Evolutionary conservation across 352 stramenopile genomes (phyloP), one percentile per base, ranked within the genome.

Genomic region (Phytopythium kandeliae): DNA sequence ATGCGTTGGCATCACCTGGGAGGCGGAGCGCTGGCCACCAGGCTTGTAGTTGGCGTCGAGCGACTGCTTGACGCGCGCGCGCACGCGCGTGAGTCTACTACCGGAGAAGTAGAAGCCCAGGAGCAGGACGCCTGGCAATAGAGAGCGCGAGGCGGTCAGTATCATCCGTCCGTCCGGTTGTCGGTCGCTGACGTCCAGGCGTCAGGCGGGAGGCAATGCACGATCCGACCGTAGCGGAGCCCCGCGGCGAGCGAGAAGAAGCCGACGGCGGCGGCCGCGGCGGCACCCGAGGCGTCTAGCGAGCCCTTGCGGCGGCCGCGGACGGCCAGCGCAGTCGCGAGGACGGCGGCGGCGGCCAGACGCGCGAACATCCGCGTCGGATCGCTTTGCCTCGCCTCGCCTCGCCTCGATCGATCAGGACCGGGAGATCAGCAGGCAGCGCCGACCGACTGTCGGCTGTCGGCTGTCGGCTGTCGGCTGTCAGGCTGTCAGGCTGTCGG

Each of bases 21-120:
- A 51, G 2, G 83, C 82, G 1, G 67, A 78, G 5, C 85, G 81
- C 59, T 95, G 78, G n/a, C 85, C 87, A 28, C 81, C 84, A 34
- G 76, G 54, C 51, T 89, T 89, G 66, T 86, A 86, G 58, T 85
- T 89, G 21, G 62, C 78, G 34, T 93, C 82, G 12, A 91, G 36
- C 51, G 73, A 59, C 26, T 70, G 55, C 62, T 90, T 93, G 44
- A 71, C 54, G 22, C 56, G 63, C 17, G 78, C 72, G 11, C 69
- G 60, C 37, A 92, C 60, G 17, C 86, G 90, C 25, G 87, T 96
- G 40, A 96, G 72, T 53, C 86, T 94, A 57, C 82, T 91, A 41
- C 82, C 74, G 10, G 84, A 86, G 47, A 89, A 80, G 66, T 96
- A 96, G 54, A 96, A 96, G 28, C 68, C 74, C 28, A 96, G 65